Evolutionary conservation across 163 green algal genomes (phyloP), one percentile per base, ranked within the genome.

Genomic region (Scenedesmus sp.): DNA sequence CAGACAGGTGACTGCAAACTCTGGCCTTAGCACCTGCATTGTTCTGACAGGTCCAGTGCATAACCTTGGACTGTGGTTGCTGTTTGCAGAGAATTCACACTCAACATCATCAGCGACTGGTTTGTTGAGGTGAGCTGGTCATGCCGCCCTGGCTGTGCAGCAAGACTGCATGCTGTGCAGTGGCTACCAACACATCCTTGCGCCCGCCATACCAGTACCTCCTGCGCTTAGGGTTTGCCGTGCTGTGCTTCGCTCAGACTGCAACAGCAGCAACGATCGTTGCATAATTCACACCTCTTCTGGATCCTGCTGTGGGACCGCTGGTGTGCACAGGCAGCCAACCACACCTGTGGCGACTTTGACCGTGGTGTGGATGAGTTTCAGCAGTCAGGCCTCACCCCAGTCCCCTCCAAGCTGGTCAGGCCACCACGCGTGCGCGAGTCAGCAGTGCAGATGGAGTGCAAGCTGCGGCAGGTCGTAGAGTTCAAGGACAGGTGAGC

Each of bases 31-130:
- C 30, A 3, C 65, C 65, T 76, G 65, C 30, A 40, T 37, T 18
- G 30, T 3, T 10, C 26, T 76, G 26, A 16, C n/a, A 22, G 30
- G 12, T 10, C 10, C 12, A 37, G 7, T 18, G 30, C 6, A 24
- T 9, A 12, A 56, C 15, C 10, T 22, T 72, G n/a, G 26, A 22
- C 6, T 51, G 5, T n/a, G 30, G 2, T 61, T 35, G 37, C 13
- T 37, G 15, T 35, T 2, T 68, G 35, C 92, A 99, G 96, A 43
- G 96, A 99, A 88, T 99, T 99, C 85, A 96, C 98, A 30, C 93
- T 99, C 40, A 98, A 98, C 94, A 97, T 99, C 88, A 99, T 99
- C 68, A 98, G 94, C 89, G 97, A 99, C 53, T 99, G 98, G 98
- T 99, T 98, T 85, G 87, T 99, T 20, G 97, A 99, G 93, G 85